phyloP scores from a whole-genome alignment of 179 eudicot genomes.

The Kewa caespitosa region DNA sequence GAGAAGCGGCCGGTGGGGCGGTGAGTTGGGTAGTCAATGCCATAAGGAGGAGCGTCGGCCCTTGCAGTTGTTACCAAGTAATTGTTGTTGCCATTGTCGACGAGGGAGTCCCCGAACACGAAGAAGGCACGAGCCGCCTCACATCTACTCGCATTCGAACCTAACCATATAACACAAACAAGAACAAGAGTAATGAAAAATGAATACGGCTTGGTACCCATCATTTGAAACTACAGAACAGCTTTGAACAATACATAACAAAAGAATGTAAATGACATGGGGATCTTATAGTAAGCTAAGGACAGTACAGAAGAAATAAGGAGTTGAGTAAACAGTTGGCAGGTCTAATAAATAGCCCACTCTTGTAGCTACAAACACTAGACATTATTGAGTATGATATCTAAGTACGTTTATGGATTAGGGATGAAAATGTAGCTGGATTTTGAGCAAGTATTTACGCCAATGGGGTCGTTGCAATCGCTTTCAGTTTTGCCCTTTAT shows the following conservation, averaged over 20 bases:
- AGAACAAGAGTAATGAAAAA: background rate
- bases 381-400: background rate
- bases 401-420: background rate
- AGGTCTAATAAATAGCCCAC: background rate
- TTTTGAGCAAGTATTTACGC: background rate
- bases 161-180: background rate
- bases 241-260: background rate
- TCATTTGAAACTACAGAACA: background rate
- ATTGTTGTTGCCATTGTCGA: constrained; percentile 53
- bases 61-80: constrained; percentile 45
- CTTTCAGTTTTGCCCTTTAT: background rate
- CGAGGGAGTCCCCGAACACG: constrained; percentile 51
- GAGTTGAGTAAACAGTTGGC: background rate
- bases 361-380: background rate
- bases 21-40: constrained; percentile 40
- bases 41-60: constrained; percentile 47
- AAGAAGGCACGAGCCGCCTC: constrained; percentile 39
- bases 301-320: background rate
- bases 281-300: background rate
- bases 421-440: background rate
- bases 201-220: background rate
- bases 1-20: constrained; percentile 54
- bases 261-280: background rate
- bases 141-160: background rate
- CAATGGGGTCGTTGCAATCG: background rate